Evolutionary conservation across 768 basidiomycete species (phyloP).

Genomic region (Suillus occidentalis): DNA sequence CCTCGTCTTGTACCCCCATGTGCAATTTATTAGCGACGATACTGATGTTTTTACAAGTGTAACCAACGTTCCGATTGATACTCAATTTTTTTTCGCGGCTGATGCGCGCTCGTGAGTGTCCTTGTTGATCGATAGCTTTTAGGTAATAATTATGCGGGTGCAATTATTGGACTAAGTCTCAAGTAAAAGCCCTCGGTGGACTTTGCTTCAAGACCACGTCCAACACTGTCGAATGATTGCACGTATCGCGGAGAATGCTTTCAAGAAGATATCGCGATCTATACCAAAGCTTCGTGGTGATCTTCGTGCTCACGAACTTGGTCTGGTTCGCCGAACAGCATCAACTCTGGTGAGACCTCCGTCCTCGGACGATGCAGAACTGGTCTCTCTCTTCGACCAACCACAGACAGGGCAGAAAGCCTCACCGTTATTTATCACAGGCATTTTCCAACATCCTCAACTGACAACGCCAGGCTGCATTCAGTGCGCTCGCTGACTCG

Average conservation of each 20-base stretch:
- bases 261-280: slow-evolving; percentile 36
- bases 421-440: slow-evolving; percentile 56
- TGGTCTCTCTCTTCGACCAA: slow-evolving; percentile 72
- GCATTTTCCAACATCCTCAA: slow-evolving; percentile 81
- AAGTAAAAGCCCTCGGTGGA: background rate
- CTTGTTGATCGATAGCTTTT: background rate
- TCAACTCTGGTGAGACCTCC: slow-evolving; percentile 51
- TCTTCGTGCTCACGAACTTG: slow-evolving; percentile 33
- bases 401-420: slow-evolving; percentile 41
- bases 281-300: slow-evolving; percentile 44
- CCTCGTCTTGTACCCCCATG: background rate
- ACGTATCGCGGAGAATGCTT: slow-evolving; percentile 39
- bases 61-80: background rate
- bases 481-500: slow-evolving; percentile 72
- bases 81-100: background rate
- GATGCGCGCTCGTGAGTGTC: background rate
- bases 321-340: slow-evolving; percentile 26
- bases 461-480: slow-evolving; percentile 66
- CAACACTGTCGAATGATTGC: slow-evolving; percentile 32
- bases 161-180: background rate
- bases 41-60: background rate
- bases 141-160: slow-evolving; percentile 6
- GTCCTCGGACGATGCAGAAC: slow-evolving; percentile 62
- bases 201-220: slow-evolving; percentile 1
- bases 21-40: slow-evolving; percentile 3